Percentiles rank a stretch among this genome's conserved stretches.
Evolutionary conservation across 2,329 filamentous ascomycete species (phyloP).

Genomic region (Keithomyces neogunnii): DNA sequence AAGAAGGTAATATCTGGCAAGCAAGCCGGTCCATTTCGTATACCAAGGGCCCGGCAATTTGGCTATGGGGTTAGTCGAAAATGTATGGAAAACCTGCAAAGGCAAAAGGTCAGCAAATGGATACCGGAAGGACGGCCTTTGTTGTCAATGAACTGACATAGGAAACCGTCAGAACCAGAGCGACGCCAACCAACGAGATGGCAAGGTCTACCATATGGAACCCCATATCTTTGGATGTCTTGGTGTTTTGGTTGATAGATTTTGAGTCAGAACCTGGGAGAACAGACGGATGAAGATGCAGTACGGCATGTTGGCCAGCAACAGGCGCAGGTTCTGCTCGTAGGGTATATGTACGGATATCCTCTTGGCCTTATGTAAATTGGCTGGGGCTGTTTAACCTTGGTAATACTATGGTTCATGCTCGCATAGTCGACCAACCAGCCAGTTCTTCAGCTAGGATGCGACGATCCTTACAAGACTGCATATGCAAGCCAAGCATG

Average conservation of each 20-base stretch:
- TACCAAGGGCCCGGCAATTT: constrained; percentile 18
- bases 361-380: too few species aligned
- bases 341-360: too few species aligned
- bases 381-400: too few species aligned
- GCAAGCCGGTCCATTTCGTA: constrained; percentile 12
- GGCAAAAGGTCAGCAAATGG: neutral
- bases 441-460: too few species aligned
- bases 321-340: too few species aligned
- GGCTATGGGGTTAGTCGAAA: constrained; percentile 6
- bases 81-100: neutral
- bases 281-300: neutral
- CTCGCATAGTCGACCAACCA: too few species aligned
- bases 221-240: neutral
- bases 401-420: too few species aligned
- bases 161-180: neutral
- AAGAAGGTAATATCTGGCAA: constrained; percentile 11
- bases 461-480: too few species aligned
- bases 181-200: neutral
- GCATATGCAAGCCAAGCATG: neutral
- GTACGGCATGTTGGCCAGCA: too few species aligned
- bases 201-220: neutral
- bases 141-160: constrained; percentile 1
- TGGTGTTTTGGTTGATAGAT: neutral
- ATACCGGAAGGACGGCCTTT: neutral
- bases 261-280: neutral